Conservation (phyloP, 2,329 filamentous ascomycete genomes). For the Hirsutella minnesotensis region DNA sequence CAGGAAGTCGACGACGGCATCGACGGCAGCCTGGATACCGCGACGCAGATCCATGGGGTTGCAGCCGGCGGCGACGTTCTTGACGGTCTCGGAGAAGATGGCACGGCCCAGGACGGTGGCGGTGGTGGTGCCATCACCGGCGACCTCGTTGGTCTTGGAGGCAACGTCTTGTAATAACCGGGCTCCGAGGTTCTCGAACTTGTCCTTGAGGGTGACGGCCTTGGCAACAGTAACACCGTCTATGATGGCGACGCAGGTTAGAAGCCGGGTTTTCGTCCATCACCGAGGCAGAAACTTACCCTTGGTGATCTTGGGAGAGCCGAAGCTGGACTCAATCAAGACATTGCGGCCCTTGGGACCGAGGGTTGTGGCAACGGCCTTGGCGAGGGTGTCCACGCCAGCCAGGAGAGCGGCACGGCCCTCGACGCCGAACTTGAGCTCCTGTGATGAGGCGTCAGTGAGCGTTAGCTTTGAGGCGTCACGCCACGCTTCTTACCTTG, state of each 20-base stretch:
- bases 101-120: slow-evolving; percentile 92
- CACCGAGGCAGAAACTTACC: slow-evolving; percentile 43
- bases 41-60: slow-evolving; percentile 98
- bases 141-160: slow-evolving; percentile 97
- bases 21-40: slow-evolving; percentile 92
- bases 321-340: slow-evolving; percentile 95
- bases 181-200: slow-evolving; percentile 98
- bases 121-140: slow-evolving; percentile 96
- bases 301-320: slow-evolving; percentile 99
- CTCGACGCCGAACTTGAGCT: slow-evolving; percentile 97
- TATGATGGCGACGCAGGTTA: slow-evolving; percentile 18
- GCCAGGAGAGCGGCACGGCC: slow-evolving; percentile 77
- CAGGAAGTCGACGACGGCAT: slow-evolving; percentile 87
- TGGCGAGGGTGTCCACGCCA: slow-evolving; percentile 94
- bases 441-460: slow-evolving; percentile 38
- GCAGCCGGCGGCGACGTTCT: slow-evolving; percentile 98
- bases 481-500: slow-evolving; percentile 52
- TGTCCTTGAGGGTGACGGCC: slow-evolving; percentile 89
- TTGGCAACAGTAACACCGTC: slow-evolving; percentile 84
- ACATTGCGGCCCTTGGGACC: slow-evolving; percentile 98
- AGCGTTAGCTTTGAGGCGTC: slow-evolving; percentile 8
- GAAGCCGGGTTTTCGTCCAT: background rate
- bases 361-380: slow-evolving; percentile 88
- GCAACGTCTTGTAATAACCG: slow-evolving; percentile 95
- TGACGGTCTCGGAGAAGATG: slow-evolving; percentile 99